Evolutionary conservation across 1,284 basidiomycete genomes (phyloP).

Genomic region (Violaceomyces palustris): DNA sequence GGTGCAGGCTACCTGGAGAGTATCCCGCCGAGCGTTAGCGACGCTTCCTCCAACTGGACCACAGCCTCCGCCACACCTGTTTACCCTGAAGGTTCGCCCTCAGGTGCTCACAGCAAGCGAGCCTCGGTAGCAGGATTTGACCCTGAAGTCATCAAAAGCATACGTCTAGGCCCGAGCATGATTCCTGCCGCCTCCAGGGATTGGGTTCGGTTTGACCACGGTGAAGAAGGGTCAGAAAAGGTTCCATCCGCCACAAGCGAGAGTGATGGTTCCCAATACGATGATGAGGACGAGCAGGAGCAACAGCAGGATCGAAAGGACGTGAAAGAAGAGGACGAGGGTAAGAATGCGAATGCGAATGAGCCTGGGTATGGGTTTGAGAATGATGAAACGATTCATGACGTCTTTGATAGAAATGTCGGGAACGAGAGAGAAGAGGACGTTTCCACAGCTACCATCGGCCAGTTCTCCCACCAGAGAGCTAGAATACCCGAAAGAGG

Average conservation of each 20-base stretch:
- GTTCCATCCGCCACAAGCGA: too few species aligned
- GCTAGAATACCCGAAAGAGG: too few species aligned
- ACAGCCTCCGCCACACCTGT: constrained; percentile 16
- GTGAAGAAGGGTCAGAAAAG: background rate
- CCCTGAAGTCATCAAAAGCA: constrained; percentile 13
- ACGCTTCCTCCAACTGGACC: constrained; percentile 22
- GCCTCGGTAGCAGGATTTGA: constrained; percentile 21
- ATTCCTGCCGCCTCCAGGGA: constrained; percentile 1
- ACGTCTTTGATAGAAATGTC: too few species aligned
- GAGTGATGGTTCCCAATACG: constrained; percentile 32
- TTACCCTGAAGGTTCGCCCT: constrained; percentile 2
- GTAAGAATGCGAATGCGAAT: too few species aligned
- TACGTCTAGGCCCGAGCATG: constrained; percentile 8
- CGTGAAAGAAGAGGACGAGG: too few species aligned
- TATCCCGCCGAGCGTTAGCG: constrained; percentile 17
- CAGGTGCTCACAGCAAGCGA: constrained; percentile 11
- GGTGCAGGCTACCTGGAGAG: too few species aligned
- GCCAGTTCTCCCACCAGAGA: too few species aligned
- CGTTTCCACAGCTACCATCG: too few species aligned
- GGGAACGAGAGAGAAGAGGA: too few species aligned
- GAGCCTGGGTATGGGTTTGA: too few species aligned
- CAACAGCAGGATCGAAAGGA: constrained; percentile 8
- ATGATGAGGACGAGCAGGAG: constrained; percentile 14
- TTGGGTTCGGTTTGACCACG: constrained; percentile 1
- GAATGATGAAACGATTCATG: too few species aligned